Percentiles rank a stretch among this genome's conserved stretches.
Evolutionary conservation across 331 rosid species (phyloP).

Genomic region (Telfairia occidentalis): DNA sequence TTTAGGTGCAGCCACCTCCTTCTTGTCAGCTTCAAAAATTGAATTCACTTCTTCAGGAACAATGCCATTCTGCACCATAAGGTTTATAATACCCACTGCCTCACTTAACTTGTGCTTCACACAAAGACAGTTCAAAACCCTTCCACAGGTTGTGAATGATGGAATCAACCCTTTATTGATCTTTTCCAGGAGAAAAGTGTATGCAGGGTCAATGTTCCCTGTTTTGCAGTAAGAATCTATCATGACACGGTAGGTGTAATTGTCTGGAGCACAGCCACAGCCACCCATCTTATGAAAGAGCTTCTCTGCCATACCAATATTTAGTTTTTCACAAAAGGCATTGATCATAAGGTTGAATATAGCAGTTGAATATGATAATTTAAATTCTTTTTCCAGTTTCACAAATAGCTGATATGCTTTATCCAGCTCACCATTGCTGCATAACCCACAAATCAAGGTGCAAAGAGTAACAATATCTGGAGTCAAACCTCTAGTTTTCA

Average conservation of each 20-base stretch:
- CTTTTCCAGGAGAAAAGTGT: constrained; percentile 41
- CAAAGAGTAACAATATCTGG: constrained; percentile 64
- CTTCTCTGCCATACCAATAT: constrained; percentile 38
- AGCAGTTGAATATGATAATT: constrained; percentile 46
- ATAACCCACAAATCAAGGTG: constrained; percentile 58
- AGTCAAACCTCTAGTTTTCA: constrained; percentile 41
- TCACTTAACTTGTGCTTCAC: constrained; percentile 47
- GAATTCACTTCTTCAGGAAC: constrained; percentile 67
- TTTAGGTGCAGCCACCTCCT: constrained; percentile 78
- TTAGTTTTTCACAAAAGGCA: constrained; percentile 59
- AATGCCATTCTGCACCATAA: constrained; percentile 63
- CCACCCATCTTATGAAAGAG: constrained; percentile 53
- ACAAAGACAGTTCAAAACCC: constrained; percentile 71
- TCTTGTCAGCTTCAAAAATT: constrained; percentile 74
- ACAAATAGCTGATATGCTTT: constrained; percentile 57
- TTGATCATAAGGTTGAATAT: constrained; percentile 57
- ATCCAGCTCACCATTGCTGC: constrained; percentile 50
- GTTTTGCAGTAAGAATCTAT: constrained; percentile 74
- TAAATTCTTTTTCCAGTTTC: constrained; percentile 30
- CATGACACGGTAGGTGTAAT: constrained; percentile 67
- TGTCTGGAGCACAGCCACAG: constrained; percentile 42
- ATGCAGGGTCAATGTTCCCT: constrained; percentile 50
- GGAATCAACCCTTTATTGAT: constrained; percentile 55
- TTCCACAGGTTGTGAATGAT: constrained; percentile 57
- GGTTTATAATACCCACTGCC: constrained; percentile 63